Evolutionary conservation across 331 rosid genomes (phyloP), one percentile per base, ranked within the genome.

Genomic region (Stylosanthes scabra): DNA sequence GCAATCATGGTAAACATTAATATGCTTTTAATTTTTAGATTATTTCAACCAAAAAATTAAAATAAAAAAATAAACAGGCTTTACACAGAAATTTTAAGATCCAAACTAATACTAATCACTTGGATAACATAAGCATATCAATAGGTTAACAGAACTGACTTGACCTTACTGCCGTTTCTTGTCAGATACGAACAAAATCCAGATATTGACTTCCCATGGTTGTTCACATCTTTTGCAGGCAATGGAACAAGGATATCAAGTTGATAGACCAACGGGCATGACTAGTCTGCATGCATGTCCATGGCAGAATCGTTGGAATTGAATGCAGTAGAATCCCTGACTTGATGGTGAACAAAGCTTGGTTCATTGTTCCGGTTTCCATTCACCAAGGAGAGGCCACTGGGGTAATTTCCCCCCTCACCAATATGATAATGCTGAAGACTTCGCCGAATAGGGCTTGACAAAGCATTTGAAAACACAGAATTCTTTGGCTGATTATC

Each of bases 211-310:
- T 69, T 78, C 58, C 70, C 59, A 25, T 68, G 50, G 70, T 39
- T 69, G 15, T 70, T 80, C 72, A 68, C 55, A 65, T 71, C 78
- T 34, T 64, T 60, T 41, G 77, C 65, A 70, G 71, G 68, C 52
- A 79, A 45, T 63, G 66, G 63, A 39, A 74, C 49, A 68, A 75
- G 59, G 52, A 55, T 46, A 47, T 64, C 80, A 75, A 70, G 79
- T 68, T 69, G 68, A 67, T 63, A 49, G 70, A 79, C 42, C 83
- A 66, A 44, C 66, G 59, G 63, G 82, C 58, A 70, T 63, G 91
- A 76, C 88, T 92, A 76, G 66, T 92, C 97, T n/a, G 97, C 86
- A 74, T 87, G 91, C 97, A 91, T 91, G 85, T 89, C 97, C 96
- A 89, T 89, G 12, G 90, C 82, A 15, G 91, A 88, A 72, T 92